Conservation (phyloP, 2,329 filamentous ascomycete genomes). For the Cadophora sp. region DNA sequence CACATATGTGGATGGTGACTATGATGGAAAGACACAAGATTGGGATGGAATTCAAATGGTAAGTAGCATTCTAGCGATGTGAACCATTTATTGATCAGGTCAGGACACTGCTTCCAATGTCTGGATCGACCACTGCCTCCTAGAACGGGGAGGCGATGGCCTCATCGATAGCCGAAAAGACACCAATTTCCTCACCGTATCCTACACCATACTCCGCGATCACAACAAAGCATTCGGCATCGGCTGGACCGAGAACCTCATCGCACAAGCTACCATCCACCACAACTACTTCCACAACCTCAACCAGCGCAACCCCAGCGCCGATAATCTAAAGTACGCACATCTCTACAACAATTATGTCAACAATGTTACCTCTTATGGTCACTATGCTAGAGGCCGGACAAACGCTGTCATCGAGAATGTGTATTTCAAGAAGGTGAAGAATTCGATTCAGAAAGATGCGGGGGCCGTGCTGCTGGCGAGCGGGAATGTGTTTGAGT, state of each 20-base stretch:
- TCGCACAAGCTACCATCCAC: constrained; percentile 1
- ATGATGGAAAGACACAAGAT: background rate
- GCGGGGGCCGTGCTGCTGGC: background rate
- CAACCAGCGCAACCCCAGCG: background rate
- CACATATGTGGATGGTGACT: background rate
- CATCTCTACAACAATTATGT: constrained; percentile 6
- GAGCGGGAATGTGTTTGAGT: background rate
- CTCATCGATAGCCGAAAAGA: constrained; percentile 4
- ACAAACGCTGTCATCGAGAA: background rate
- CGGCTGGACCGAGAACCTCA: background rate
- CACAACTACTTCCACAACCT: background rate
- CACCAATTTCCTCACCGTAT: background rate
- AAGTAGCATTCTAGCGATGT: background rate
- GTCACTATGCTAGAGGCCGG: background rate
- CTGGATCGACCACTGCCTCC: background rate
- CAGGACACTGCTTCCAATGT: constrained; percentile 2
- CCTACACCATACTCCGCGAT: background rate
- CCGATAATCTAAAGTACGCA: background rate
- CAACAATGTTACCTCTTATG: background rate
- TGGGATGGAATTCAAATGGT: background rate
- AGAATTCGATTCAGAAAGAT: background rate
- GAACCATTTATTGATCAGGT: background rate
- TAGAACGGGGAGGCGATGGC: background rate
- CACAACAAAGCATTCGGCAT: constrained; percentile 12
- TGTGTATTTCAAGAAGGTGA: background rate